Base-by-base conservation (phyloP, 495 filamentous ascomycete species). In the Glarea lozoyensis region DNA sequence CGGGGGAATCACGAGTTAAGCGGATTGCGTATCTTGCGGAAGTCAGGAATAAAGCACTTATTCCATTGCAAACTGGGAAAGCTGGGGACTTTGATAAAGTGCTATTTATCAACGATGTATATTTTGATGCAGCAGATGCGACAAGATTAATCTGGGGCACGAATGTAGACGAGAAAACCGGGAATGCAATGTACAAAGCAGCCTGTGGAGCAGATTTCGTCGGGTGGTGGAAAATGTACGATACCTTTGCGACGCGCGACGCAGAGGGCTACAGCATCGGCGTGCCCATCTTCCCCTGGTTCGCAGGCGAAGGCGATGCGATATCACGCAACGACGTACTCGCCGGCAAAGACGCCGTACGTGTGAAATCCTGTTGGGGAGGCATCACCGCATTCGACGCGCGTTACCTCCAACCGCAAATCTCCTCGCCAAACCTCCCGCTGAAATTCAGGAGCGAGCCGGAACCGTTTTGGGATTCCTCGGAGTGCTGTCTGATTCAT, bases 301-400 rank as follows among this genome's bases (percentile, higher is more conserved):
- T 89, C 53, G 66, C 76, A 0, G 63, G 58, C 21, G 65, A 72
- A 2, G 83, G 82, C 0, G 50, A 66, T 23, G 73, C 62, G 0
- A 47, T 54, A 4, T 85, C 79, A 49, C 66, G 82, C 24, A 51
- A 61, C 9, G 81, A 81, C 50, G 75, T 87, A 16, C 61, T 82
- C 6, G 60, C 57, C 3, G 73, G 72, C 18, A 77, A 63, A 43
- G 82, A 87, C 50, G 78, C 79, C 0, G 82, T 92, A 5, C 68
- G 76, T 16, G 84, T 88, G 2, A 73, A 75, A 49, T 82, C 78
- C 48, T 92, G 85, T 60, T 89, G 85, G 85, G 81, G 82, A 25
- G 86, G 85, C 7, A 86, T 88, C 71, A 78, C 84, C 5, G 83
- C 83, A 3, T 86, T 87, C 52, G 79, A 88, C 53, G 83, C 79